Conservation (phyloP, 2,329 filamentous ascomycete species). For the Bipolaris victoriae region DNA sequence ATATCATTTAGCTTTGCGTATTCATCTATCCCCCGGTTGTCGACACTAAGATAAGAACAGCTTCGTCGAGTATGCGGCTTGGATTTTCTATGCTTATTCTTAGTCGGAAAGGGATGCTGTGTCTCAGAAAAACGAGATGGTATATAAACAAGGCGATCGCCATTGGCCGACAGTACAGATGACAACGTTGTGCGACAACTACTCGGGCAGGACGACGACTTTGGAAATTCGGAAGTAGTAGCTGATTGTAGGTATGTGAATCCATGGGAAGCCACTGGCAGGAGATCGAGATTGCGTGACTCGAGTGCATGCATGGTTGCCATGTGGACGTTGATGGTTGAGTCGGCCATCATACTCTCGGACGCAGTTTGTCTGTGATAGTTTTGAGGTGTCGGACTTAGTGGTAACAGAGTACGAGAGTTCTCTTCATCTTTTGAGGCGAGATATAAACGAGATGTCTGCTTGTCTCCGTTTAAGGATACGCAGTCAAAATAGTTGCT, state of each 20-base stretch:
- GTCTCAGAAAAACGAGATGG: slow-evolving; percentile 37
- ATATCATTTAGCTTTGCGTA: slow-evolving; percentile 14
- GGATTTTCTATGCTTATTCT: slow-evolving; percentile 36
- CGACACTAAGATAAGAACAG: slow-evolving; percentile 1
- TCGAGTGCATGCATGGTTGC: slow-evolving; percentile 40
- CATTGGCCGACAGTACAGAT: slow-evolving; percentile 20
- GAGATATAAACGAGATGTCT: background rate
- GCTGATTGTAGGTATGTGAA: slow-evolving; percentile 15
- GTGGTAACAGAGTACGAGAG: background rate
- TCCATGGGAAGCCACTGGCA: slow-evolving; percentile 15
- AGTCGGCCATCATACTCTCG: slow-evolving; percentile 36
- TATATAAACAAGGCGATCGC: slow-evolving; percentile 25
- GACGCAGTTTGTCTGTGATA: slow-evolving; percentile 31
- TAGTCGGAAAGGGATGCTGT: slow-evolving; percentile 34
- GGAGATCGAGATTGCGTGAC: slow-evolving; percentile 21
- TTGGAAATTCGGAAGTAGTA: slow-evolving; percentile 12
- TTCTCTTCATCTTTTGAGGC: background rate
- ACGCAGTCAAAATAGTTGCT: slow-evolving; percentile 17
- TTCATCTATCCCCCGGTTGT: background rate
- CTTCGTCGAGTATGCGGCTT: slow-evolving; percentile 24
- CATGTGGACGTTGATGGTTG: slow-evolving; percentile 39
- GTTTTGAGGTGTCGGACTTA: slow-evolving; percentile 5
- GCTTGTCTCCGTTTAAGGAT: slow-evolving; percentile 8
- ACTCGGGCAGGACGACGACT: slow-evolving; percentile 28
- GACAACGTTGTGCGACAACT: slow-evolving; percentile 27